A percentile compares a stretch with the other conserved stretches of the same genome.
Conservation (phyloP, 2,329 filamentous ascomycete species). For the Talaromyces sp. region DNA sequence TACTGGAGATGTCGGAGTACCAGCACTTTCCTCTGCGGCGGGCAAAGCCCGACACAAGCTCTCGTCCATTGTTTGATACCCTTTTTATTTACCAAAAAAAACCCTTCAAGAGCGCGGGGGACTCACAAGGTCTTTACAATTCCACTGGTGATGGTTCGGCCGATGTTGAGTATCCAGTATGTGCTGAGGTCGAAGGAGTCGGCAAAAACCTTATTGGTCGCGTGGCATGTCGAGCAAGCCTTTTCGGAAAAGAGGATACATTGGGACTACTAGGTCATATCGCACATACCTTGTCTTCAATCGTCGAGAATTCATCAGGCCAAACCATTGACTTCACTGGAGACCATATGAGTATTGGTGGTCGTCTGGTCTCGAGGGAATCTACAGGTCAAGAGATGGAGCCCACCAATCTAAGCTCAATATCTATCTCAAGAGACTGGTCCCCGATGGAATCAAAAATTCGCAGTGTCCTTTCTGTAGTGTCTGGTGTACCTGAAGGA, state of each 20-base stretch:
- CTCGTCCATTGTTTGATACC: constrained; percentile 60
- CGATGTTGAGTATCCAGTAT: constrained; percentile 78
- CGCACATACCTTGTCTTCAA: constrained; percentile 59
- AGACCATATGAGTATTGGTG: constrained; percentile 65
- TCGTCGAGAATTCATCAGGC: constrained; percentile 55
- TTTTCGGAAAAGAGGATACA: constrained; percentile 53
- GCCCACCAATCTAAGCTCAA: not conserved
- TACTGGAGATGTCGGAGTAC: constrained; percentile 66
- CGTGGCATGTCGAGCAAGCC: constrained; percentile 66
- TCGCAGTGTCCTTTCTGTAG: constrained; percentile 50
- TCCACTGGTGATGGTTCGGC: constrained; percentile 64
- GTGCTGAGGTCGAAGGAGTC: constrained; percentile 74
- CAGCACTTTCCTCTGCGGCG: constrained; percentile 78
- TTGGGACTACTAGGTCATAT: constrained; percentile 60
- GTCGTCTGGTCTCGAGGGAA: constrained; percentile 45
- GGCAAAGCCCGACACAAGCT: constrained; percentile 58
- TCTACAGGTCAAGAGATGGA: constrained; percentile 5
- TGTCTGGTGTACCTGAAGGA: constrained; percentile 63
- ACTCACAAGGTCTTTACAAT: constrained; percentile 53
- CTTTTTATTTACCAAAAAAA: constrained; percentile 68
- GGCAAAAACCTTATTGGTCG: constrained; percentile 66
- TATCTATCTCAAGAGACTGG: constrained; percentile 23
- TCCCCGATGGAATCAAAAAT: constrained; percentile 44
- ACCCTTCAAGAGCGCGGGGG: constrained; percentile 35
- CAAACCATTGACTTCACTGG: constrained; percentile 59